Percentiles rank a stretch among this genome's conserved stretches.
phyloP scores from a whole-genome alignment of 345 rosid genomes.

The Melaleuca alternifolia region DNA sequence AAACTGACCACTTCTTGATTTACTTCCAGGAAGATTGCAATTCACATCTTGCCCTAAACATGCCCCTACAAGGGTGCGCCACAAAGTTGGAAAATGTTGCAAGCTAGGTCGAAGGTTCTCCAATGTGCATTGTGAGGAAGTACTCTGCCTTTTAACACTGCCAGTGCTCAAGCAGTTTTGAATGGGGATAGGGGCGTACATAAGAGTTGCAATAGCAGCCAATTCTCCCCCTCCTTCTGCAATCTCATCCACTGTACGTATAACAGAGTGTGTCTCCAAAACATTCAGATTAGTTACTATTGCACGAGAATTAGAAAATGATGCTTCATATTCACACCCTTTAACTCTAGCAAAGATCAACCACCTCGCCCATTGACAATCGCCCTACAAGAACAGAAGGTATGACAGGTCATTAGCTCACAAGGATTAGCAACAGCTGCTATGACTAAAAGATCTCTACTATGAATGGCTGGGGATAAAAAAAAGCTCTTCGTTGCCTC shows the following conservation, averaged over 20 bases:
- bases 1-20: slow-evolving; percentile 54
- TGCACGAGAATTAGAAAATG: slow-evolving; percentile 82
- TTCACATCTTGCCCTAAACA: slow-evolving; percentile 57
- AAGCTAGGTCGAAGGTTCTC: slow-evolving; percentile 76
- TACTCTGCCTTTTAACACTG: slow-evolving; percentile 65
- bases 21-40: slow-evolving; percentile 37
- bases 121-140: slow-evolving; percentile 82
- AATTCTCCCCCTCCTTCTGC: slow-evolving; percentile 93
- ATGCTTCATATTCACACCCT: slow-evolving; percentile 89
- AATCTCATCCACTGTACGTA: slow-evolving; percentile 83
- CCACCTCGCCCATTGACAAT: slow-evolving; percentile 97
- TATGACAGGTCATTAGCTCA: not conserved
- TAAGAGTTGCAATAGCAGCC: slow-evolving; percentile 96
- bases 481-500: not conserved
- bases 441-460: not conserved
- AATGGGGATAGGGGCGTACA: slow-evolving; percentile 68
- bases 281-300: slow-evolving; percentile 52
- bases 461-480: not conserved
- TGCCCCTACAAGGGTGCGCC: slow-evolving; percentile 76
- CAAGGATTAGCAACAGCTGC: not conserved
- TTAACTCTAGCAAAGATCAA: slow-evolving; percentile 76
- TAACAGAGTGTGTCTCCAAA: slow-evolving; percentile 49
- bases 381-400: slow-evolving; percentile 51
- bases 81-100: slow-evolving; percentile 75
- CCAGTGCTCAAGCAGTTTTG: slow-evolving; percentile 70